Percentiles rank a stretch among this genome's conserved stretches.
Evolutionary conservation across 164 flowering plant genomes (phyloP).

Genomic region (Umbellularia californica): DNA sequence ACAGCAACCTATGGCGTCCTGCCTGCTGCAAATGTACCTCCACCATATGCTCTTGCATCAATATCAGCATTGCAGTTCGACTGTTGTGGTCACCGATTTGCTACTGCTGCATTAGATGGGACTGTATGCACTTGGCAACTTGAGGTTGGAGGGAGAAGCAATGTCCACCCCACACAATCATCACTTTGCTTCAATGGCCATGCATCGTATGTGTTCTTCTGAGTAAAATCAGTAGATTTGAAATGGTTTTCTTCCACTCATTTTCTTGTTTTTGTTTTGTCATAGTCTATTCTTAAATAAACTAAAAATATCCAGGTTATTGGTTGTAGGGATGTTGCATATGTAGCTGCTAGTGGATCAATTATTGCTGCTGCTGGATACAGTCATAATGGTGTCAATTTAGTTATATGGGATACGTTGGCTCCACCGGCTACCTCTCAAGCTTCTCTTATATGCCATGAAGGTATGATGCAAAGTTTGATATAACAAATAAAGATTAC

Average conservation of each 20-base stretch:
- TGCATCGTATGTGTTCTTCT: conserved; percentile 59
- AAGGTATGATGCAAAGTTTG: conserved; percentile 46
- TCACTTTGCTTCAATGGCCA: conserved; percentile 73
- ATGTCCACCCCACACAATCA: conserved; percentile 80
- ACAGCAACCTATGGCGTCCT: conserved; percentile 96
- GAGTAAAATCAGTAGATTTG: background rate
- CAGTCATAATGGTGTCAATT: conserved; percentile 70
- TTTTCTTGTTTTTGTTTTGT: background rate
- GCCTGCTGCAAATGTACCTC: conserved; percentile 95
- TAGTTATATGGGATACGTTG: conserved; percentile 92
- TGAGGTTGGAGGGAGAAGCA: conserved; percentile 95
- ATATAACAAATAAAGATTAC: too few relatives aligned
- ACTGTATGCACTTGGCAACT: conserved; percentile 98
- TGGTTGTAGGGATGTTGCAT: conserved; percentile 75
- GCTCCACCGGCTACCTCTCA: conserved; percentile 86
- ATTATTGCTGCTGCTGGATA: conserved; percentile 86
- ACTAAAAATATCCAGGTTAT: background rate
- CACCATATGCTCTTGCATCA: conserved; percentile 93
- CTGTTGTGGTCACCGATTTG: conserved; percentile 86
- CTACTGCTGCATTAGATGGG: conserved; percentile 87
- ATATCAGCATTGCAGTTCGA: conserved; percentile 87
- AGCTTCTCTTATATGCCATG: conserved; percentile 92
- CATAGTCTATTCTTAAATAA: background rate
- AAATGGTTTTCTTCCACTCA: background rate
- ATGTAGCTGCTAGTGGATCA: conserved; percentile 86